These are phyloP conservation scores for Saposhnikovia divaricata DNA, from an alignment of 129 eudicot species.

Conservation along the genomic window DNA sequence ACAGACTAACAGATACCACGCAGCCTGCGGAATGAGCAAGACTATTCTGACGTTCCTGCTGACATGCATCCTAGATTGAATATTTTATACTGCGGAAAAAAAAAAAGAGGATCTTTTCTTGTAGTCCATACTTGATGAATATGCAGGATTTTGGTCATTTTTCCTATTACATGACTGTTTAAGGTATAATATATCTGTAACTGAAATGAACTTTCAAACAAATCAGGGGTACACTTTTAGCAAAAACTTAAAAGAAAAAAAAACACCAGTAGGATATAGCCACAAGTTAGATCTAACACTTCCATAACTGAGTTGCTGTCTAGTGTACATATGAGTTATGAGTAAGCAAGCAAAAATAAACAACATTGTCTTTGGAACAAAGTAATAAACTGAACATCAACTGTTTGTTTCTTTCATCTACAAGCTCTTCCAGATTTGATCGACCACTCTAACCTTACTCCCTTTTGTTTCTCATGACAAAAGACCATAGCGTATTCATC, in stretches of 20 bases:
- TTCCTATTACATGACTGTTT: background rate
- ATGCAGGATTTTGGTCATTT: background rate
- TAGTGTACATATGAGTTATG: background rate
- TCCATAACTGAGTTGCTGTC: background rate
- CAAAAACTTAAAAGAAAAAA: no score
- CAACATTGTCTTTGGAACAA: background rate
- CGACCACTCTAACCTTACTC: background rate
- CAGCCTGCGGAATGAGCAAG: no score
- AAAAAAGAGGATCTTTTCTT: background rate
- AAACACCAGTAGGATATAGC: no score
- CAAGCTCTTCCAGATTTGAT: background rate
- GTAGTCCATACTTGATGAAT: background rate
- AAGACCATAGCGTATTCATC: slow-evolving; percentile 19
- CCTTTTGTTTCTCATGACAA: background rate
- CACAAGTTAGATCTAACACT: background rate
- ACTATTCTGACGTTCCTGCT: no score
- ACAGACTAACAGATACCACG: no score
- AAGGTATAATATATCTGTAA: background rate
- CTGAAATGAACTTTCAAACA: background rate
- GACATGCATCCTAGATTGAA: background rate
- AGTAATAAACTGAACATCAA: background rate
- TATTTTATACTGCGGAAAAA: no score
- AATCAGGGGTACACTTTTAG: background rate
- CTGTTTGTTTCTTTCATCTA: background rate
- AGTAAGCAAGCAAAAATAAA: background rate